phyloP scores from a whole-genome alignment of 257 asterid genomes.

The Solanum etuberosum region DNA sequence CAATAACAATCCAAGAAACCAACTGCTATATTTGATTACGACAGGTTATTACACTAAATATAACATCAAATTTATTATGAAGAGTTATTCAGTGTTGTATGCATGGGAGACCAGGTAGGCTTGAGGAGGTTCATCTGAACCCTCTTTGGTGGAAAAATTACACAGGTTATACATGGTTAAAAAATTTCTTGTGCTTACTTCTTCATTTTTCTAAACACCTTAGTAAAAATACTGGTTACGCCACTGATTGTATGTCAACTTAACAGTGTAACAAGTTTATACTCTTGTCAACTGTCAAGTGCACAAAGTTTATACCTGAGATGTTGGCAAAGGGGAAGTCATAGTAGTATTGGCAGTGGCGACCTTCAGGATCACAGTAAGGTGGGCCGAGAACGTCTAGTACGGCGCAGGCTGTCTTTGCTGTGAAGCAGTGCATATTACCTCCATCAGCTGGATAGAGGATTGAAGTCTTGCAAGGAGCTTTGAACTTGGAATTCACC shows the following conservation, averaged over 20 bases:
- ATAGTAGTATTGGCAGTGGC: slow-evolving; percentile 66
- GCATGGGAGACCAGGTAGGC: neutral
- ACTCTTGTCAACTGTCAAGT: neutral
- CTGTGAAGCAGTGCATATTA: slow-evolving; percentile 77
- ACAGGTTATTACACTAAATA: neutral
- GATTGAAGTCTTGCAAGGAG: slow-evolving; percentile 54
- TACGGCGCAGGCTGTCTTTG: slow-evolving; percentile 69
- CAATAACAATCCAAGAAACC: neutral
- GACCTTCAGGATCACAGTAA: slow-evolving; percentile 65
- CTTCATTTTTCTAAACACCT: neutral
- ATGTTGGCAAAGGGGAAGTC: slow-evolving; percentile 36
- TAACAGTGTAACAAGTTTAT: neutral
- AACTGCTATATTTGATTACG: too few species aligned
- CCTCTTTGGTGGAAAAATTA: neutral
- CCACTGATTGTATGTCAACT: neutral
- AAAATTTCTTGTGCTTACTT: neutral
- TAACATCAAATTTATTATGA: neutral
- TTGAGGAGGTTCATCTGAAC: neutral
- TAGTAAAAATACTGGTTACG: too few species aligned
- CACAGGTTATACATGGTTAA: neutral
- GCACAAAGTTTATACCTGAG: slow-evolving; percentile 9
- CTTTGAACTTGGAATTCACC: slow-evolving; percentile 46
- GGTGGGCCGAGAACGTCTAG: slow-evolving; percentile 95
- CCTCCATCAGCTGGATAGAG: slow-evolving; percentile 81
- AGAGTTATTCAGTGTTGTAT: neutral